Evolutionary conservation across 164 flowering plant species (phyloP).

Genomic region (Macadamia tetraphylla): DNA sequence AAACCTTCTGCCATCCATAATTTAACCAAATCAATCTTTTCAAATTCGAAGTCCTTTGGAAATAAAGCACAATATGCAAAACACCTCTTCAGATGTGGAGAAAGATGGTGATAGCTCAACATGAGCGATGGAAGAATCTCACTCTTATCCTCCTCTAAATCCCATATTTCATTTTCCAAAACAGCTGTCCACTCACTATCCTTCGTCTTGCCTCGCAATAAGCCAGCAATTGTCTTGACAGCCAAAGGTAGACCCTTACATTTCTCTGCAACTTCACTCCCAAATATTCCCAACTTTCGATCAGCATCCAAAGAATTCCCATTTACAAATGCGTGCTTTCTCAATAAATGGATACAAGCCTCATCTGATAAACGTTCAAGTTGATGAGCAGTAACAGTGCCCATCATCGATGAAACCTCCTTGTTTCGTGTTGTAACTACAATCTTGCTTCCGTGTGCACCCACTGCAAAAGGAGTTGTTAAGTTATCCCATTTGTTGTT

Average conservation of each 20-base stretch:
- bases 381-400: background rate
- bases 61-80: background rate
- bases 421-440: background rate
- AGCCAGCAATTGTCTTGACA: background rate
- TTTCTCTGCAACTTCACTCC: background rate
- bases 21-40: background rate
- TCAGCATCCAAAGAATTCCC: background rate
- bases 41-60: background rate
- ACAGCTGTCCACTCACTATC: background rate
- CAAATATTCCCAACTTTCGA: background rate
- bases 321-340: background rate
- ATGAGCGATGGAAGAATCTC: background rate
- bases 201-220: background rate
- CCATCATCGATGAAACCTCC: background rate
- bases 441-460: background rate
- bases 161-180: background rate
- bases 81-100: background rate
- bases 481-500: background rate
- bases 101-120: background rate
- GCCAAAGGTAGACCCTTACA: background rate
- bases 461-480: background rate
- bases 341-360: background rate
- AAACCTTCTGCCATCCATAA: background rate
- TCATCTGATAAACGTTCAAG: background rate
- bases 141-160: background rate